Conservation (phyloP, 768 basidiomycete genomes). For the Mycena sanguinolenta region DNA sequence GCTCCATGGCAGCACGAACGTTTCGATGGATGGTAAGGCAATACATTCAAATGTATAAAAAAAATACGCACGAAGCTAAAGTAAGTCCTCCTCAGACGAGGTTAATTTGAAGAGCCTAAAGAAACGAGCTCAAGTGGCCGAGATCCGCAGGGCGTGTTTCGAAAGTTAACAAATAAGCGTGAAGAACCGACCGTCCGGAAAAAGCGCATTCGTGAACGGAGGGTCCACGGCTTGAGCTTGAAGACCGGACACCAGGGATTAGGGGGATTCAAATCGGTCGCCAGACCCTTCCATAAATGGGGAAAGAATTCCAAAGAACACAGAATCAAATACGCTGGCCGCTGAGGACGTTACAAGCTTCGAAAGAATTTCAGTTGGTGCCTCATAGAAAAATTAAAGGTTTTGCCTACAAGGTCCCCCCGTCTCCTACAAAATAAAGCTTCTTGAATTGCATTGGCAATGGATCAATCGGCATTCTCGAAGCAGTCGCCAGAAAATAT, state of each 20-base stretch:
- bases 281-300: background rate
- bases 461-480: background rate
- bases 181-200: background rate
- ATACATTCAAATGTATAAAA: conserved; percentile 9
- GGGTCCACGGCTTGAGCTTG: background rate
- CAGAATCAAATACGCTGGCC: background rate
- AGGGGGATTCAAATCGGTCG: background rate
- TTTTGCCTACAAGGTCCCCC: background rate
- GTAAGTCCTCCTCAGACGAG: conserved; percentile 12
- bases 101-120: conserved; percentile 11
- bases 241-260: background rate
- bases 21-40: background rate
- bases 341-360: background rate
- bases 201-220: background rate
- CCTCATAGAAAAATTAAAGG: background rate
- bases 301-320: background rate
- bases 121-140: background rate
- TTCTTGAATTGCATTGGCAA: too few species aligned
- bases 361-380: background rate
- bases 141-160: conserved; percentile 16
- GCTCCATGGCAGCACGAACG: conserved; percentile 6
- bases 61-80: conserved; percentile 19
- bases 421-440: background rate
- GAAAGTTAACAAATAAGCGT: conserved; percentile 11
- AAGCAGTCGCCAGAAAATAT: background rate